Evolutionary conservation across 371 early-diverging fungal species (phyloP), one percentile per base, ranked within the genome.

Genomic region (Coemansia sp.): DNA sequence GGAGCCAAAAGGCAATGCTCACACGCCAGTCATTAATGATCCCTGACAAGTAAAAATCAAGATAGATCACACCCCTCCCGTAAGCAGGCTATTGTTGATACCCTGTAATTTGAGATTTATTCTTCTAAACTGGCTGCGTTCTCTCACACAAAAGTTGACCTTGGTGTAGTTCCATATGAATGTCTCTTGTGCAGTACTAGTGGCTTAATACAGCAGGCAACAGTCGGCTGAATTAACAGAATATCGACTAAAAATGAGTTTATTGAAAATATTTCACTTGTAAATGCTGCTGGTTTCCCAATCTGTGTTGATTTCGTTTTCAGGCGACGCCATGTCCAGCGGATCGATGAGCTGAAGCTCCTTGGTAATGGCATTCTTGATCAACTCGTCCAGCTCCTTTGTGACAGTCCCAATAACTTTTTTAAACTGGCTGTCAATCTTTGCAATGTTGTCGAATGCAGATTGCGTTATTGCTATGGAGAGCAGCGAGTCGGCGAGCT

Each of bases 341-440:
- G 75, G 75, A 42, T 74, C 75, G 21, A 74, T 59, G 8, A 66
- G 63, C 55, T 72, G 75, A 29, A 74, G 74, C 34, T 74, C 75
- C 26, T 64, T 59, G 8, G 73, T 74, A n/a, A 78, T 69, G 5
- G 62, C 58, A 37, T 70, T 70, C 40, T 69, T 69, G 42, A 72
- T 60, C 34, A 78, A 66, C 59, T 78, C 78, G 42, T 78, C 78
- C 55, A 78, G 64, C 59, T 78, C 78, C 50, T 74, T 73, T 18
- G 69, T 69, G 4, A 78, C 67, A 4, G 64, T 61, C 24, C 63
- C 56, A 45, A 74, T 63, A 45, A 78, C 65, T 68, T 74, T 73
- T 59, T 74, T 78, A 34, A 78, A 78, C 61, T 67, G 61, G 56
- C 65, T 67, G 22, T 78, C 78, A 45, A 78, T 78, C 52, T 74